Conservation (phyloP, 495 filamentous ascomycete species). For the Parmelia sp. region DNA sequence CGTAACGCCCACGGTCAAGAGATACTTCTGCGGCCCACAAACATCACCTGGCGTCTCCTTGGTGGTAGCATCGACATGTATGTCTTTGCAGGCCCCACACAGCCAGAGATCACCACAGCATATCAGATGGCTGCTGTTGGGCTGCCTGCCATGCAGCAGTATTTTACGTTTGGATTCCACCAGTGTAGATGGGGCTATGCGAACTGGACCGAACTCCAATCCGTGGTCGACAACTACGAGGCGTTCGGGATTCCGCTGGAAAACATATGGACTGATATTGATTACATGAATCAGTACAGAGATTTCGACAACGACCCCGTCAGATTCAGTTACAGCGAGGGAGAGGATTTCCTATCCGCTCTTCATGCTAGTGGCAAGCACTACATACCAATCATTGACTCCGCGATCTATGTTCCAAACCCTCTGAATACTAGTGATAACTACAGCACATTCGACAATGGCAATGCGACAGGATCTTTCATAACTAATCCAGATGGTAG, state of each 20-base stretch:
- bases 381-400: slow-evolving; percentile 80
- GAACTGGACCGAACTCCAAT: slow-evolving; percentile 49
- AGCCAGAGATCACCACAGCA: slow-evolving; percentile 49
- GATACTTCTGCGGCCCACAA: slow-evolving; percentile 55
- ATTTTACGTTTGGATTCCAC: slow-evolving; percentile 57
- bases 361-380: slow-evolving; percentile 65
- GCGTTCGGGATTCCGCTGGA: slow-evolving; percentile 56
- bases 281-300: slow-evolving; percentile 53
- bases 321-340: slow-evolving; percentile 44
- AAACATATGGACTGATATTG: slow-evolving; percentile 63
- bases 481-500: slow-evolving; percentile 58
- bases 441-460: slow-evolving; percentile 62
- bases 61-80: slow-evolving; percentile 59
- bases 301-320: slow-evolving; percentile 53
- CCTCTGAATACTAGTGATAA: slow-evolving; percentile 62
- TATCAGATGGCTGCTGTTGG: slow-evolving; percentile 52
- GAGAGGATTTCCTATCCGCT: slow-evolving; percentile 53
- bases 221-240: slow-evolving; percentile 53
- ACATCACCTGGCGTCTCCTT: slow-evolving; percentile 69
- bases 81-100: slow-evolving; percentile 55
- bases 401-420: slow-evolving; percentile 72
- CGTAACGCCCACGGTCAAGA: slow-evolving; percentile 72
- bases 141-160: slow-evolving; percentile 57
- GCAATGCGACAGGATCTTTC: slow-evolving; percentile 55
- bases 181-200: slow-evolving; percentile 62